Evolutionary conservation across 192 early-diverging fungal species (phyloP), one percentile per base, ranked within the genome.

Genomic region (Chytriomyces sp.): DNA sequence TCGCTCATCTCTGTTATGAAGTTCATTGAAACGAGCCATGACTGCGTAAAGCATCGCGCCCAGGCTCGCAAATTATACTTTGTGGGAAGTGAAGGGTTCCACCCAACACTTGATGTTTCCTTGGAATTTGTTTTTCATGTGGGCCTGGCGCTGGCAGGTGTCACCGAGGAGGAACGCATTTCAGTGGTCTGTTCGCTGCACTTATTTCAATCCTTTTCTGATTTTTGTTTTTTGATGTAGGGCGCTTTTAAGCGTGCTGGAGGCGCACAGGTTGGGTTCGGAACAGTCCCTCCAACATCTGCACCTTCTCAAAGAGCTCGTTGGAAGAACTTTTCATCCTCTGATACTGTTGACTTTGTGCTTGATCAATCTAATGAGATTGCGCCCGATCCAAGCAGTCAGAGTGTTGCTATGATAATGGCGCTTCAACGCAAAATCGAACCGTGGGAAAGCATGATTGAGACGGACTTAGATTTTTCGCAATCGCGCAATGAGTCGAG

Each of bases 391-490:
- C 35, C 35, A 35, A 35, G 35, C 35, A 35, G 35, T 35, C 35
- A 35, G 35, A 35, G 35, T 35, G 35, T 3, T 35, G 35, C 35
- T 2, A 35, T 35, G 35, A 35, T 35, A 0, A 35, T 35, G 35
- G 35, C 86, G 1, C 79, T 83, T 43, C 89, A 90, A 82, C 81
- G 83, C 28, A 91, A 91, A 73, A 91, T 91, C 63, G 78, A 86
- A 64, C 89, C 89, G 45, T 91, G 89, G 89, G 86, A 90, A 75
- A 81, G 78, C 61, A 75, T 86, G 83, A 60, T 89, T 28, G 69
- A 83, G 57, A 83, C 76, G n/a, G 86, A 88, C 57, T 79, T 87
- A 20, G 87, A 88, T 57, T 76, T 89, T 69, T 84, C 82, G 16
- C 62, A 20, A 50, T 43, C 20, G 26, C 47, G 45, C 5, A 28